Evolutionary conservation across 148 eudicot species (phyloP), one percentile per base, ranked within the genome.

Genomic region (Camellia granthamiana): DNA sequence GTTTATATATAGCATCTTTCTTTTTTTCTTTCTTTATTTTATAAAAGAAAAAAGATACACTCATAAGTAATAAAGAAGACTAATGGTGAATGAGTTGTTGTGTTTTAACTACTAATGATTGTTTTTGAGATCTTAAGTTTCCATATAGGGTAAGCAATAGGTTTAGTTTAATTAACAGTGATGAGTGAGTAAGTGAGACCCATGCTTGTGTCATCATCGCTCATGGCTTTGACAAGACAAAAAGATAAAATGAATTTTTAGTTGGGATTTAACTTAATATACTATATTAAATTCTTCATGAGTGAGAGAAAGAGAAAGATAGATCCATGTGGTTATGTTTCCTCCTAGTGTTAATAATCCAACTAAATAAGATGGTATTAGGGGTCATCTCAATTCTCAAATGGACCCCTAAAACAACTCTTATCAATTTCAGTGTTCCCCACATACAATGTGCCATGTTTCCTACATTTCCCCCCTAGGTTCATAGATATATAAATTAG

Each of bases 321-420:
- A 87, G 77, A 80, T 79, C 84, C 96, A 92, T 92, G 96, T 90
- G 92, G 82, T 92, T 89, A 88, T 92, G 96, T 89, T 87, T 83
- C 82, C 83, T 69, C 63, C 30, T 72, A 67, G 59, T 83, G 75
- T 81, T 76, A 67, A 75, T 70, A 84, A 76, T 43, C 85, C 87
- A 83, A 72, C 84, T 78, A 80, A 83, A 74, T 81, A 65, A 83
- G 70, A 65, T 71, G 82, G 41, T 30, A 30, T 72, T 81, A 84
- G 77, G 63, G 87, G 90, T 87, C 90, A 80, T 88, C 84, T 88
- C 84, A 85, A 65, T 78, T 88, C 84, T 88, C 84, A 85, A 65
- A 78, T 82, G 86, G 86, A 72, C 82, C 82, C 81, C 66, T 67
- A 55, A 61, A 72, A 19, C 59, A 77, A 49, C 77, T 43, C 21